Evolutionary conservation across 371 early-diverging fungal species (phyloP), one percentile per base, ranked within the genome.

Genomic region (Mucor velutinosus): DNA sequence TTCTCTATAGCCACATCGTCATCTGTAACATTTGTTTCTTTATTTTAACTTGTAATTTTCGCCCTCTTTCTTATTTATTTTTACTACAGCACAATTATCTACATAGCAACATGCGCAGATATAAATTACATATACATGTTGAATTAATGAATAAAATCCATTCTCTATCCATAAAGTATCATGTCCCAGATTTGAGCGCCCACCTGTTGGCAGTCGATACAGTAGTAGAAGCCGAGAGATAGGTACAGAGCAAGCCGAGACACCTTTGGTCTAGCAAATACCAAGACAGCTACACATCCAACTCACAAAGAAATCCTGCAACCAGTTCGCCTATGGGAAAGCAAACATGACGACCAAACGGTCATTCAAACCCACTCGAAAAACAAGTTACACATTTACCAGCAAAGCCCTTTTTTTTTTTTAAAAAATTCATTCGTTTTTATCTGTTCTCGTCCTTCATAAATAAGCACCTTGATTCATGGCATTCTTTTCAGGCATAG

Each of bases 401-500:
- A 51, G 12, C 51, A 51, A 25, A 45, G 19, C 45, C 45, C 45
- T 45, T 7, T 33, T 7, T 33, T 33, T 33, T 33, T 30, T 49
- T 8, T n/a, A 7, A 10, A 7, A 10, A 49, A 49, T 49, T 49
- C 49, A 21, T n/a, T 35, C 11, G 21, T 49, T 23, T 49, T 49
- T 51, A 7, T 45, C 19, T n/a, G 17, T 25, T 51, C 12, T 11
- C 4, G 21, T 51, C 12, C 4, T 11, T 19, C 8, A 11, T 51
- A 23, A 4, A 45, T 7, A 43, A 49, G 21, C 17, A 49, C 1
- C 23, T 49, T 49, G 23, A 51, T 51, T 32, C 41, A 84, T 84
- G 84, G 82, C 85, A 17, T 85, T 81, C 51, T 66, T 85, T 25
- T 83, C 86, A 30, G 82, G 83, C 55, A 76, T 85, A 62, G 87